A percentile compares a stretch with the other conserved stretches of the same genome.
phyloP scores from a whole-genome alignment of 1,284 basidiomycete genomes.

The Omphalotus olearius region DNA sequence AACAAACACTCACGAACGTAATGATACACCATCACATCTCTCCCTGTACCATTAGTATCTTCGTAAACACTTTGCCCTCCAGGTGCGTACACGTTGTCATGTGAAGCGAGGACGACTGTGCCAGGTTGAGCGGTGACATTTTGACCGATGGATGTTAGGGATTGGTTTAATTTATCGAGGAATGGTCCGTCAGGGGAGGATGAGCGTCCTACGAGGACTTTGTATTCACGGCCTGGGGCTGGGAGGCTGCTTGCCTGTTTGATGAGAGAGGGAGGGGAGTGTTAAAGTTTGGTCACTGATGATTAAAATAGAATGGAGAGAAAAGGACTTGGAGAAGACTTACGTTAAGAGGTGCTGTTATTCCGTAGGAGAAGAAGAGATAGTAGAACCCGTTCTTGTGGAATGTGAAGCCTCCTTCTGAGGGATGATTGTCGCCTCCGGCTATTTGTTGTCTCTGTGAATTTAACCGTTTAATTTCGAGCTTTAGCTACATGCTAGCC shows the following conservation, averaged over 20 bases:
- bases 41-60: constrained; percentile 13
- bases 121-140: constrained; percentile 19
- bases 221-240: constrained; percentile 22
- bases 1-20: constrained; percentile 11
- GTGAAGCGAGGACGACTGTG: constrained; percentile 28
- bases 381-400: constrained; percentile 3
- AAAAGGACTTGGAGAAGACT: not conserved
- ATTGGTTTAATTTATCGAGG: constrained; percentile 22
- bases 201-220: constrained; percentile 28
- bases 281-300: no score
- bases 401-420: constrained; percentile 8
- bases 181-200: constrained; percentile 26
- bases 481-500: no score
- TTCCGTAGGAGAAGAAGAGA: constrained; percentile 12
- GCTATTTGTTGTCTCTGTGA: constrained; percentile 1
- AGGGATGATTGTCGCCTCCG: constrained; percentile 11
- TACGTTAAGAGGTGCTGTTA: constrained; percentile 3
- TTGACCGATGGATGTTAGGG: constrained; percentile 17
- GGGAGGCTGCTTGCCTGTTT: constrained; percentile 18
- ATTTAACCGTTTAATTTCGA: no score
- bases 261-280: constrained; percentile 5
- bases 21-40: constrained; percentile 21
- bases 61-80: constrained; percentile 23
- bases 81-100: constrained; percentile 30
- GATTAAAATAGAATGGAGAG: no score